phyloP scores from a whole-genome alignment of 140 eudicot species.

The Stevia rebaudiana region DNA sequence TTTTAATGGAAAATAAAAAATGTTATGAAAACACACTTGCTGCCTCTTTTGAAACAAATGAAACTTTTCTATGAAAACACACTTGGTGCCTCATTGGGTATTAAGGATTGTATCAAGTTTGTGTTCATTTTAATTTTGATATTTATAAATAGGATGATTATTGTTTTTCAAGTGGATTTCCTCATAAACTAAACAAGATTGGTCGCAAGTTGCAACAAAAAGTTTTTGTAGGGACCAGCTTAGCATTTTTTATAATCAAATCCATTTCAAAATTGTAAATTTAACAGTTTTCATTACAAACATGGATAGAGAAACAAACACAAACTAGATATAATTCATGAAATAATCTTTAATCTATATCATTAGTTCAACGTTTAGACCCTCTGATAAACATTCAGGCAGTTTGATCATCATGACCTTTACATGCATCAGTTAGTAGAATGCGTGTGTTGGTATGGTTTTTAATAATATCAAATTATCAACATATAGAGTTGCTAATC shows the following conservation, averaged over 20 bases:
- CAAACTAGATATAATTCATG: neutral
- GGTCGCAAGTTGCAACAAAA: neutral
- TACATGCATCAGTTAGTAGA: neutral
- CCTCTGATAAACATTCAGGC: neutral
- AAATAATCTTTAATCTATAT: neutral
- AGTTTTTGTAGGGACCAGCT: neutral
- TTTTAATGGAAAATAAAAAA: slow-evolving; percentile 3
- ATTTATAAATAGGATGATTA: neutral
- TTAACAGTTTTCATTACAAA: neutral
- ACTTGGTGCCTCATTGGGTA: neutral
- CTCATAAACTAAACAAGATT: neutral
- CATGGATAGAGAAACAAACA: neutral
- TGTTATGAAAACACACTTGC: neutral
- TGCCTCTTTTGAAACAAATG: neutral
- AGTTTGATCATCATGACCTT: slow-evolving; percentile 1
- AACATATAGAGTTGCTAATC: neutral
- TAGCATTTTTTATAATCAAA: slow-evolving; percentile 1
- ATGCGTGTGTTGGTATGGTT: neutral
- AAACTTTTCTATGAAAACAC: neutral
- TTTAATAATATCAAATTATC: neutral
- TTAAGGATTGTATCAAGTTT: neutral
- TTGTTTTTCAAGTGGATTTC: neutral
- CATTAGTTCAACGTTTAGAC: neutral
- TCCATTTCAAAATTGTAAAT: neutral
- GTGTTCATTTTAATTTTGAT: neutral